Percentiles rank a stretch among this genome's conserved stretches.
phyloP scores from a whole-genome alignment of 1,284 basidiomycete species.

The Cerrena zonata region DNA sequence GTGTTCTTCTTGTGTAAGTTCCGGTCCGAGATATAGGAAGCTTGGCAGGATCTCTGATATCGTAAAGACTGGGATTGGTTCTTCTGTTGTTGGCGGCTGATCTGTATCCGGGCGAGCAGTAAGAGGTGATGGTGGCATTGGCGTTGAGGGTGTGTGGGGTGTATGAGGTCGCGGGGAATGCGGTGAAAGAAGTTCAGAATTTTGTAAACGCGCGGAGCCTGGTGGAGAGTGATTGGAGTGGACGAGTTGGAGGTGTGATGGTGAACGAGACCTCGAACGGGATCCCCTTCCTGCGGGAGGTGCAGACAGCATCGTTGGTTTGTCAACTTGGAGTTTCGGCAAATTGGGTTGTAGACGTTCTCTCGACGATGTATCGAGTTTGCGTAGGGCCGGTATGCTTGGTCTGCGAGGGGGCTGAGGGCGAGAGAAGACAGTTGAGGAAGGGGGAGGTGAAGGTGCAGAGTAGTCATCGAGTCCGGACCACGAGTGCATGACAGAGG shows the following conservation, averaged over 20 bases:
- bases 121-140: conserved; percentile 42
- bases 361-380: conserved; percentile 53
- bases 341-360: conserved; percentile 42
- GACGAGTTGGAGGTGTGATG: conserved; percentile 55
- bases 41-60: conserved; percentile 85
- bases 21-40: conserved; percentile 88
- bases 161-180: conserved; percentile 25
- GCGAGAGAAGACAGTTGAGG: conserved; percentile 51
- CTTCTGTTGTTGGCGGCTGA: conserved; percentile 49
- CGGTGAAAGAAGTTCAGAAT: conserved; percentile 26
- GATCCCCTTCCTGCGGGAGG: conserved; percentile 38
- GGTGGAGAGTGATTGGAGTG: conserved; percentile 55
- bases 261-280: conserved; percentile 35
- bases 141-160: conserved; percentile 28
- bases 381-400: conserved; percentile 56
- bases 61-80: conserved; percentile 56
- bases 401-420: conserved; percentile 51
- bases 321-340: conserved; percentile 51
- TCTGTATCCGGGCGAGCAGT: conserved; percentile 55
- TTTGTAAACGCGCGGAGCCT: conserved; percentile 36
- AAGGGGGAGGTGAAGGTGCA: conserved; percentile 61
- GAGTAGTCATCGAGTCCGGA: conserved; percentile 37
- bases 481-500: conserved; percentile 22
- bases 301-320: conserved; percentile 52
- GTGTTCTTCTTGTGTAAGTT: conserved; percentile 71